A percentile compares a stretch with the other conserved stretches of the same genome.
Conservation (phyloP, 2,329 filamentous ascomycete species). For the Aspergillus carbonarius region DNA sequence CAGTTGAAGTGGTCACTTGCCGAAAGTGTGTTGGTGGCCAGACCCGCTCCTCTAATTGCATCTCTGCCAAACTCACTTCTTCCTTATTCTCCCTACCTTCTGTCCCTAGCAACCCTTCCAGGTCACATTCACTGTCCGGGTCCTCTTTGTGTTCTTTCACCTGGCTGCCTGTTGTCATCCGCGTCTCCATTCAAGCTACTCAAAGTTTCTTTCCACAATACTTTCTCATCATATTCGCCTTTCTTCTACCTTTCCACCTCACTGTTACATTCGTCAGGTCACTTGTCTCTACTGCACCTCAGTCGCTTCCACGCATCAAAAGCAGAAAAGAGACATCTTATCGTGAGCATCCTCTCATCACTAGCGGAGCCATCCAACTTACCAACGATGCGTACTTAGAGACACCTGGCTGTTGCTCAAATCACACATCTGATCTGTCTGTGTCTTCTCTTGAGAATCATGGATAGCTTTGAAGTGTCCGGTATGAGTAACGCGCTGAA, state of each 20-base stretch:
- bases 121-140: not conserved
- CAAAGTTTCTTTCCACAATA: not conserved
- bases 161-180: not conserved
- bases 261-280: too few species aligned
- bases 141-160: not conserved
- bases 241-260: not conserved
- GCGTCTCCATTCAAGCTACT: not conserved
- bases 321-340: not conserved
- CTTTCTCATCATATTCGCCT: not conserved
- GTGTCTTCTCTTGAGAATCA: conserved; percentile 9
- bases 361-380: not conserved
- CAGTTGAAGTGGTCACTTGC: too few species aligned
- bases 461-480: conserved; percentile 22
- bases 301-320: not conserved
- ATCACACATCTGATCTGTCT: not conserved
- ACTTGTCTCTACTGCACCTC: too few species aligned
- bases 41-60: too few species aligned
- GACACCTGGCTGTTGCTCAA: not conserved
- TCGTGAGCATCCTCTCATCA: not conserved
- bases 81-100: too few species aligned
- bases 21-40: too few species aligned
- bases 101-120: too few species aligned
- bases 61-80: too few species aligned
- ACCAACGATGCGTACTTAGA: not conserved
- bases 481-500: conserved; percentile 25